Conservation (phyloP, 2,329 filamentous ascomycete genomes). For the Ceratocystis papillata region DNA sequence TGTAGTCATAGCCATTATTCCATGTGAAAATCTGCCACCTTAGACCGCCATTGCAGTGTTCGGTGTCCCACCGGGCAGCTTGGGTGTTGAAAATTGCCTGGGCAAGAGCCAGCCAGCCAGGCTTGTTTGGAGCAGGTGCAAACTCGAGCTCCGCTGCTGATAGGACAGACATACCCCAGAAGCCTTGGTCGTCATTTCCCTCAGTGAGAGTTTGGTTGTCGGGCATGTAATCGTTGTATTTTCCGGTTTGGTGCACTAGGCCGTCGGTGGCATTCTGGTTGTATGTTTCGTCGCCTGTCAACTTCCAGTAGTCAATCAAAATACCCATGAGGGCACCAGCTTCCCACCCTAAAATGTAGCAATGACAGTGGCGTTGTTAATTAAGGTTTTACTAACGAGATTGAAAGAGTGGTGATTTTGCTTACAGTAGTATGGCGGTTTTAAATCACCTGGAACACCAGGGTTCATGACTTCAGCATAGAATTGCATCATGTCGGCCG, state of each 20-base stretch:
- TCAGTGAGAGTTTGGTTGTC: conserved; percentile 56
- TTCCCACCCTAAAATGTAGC: conserved; percentile 51
- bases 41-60: conserved; percentile 61
- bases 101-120: conserved; percentile 60
- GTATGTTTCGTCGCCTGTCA: conserved; percentile 62
- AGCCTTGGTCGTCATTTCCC: conserved; percentile 66
- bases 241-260: conserved; percentile 63
- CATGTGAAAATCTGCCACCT: conserved; percentile 78
- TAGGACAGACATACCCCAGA: conserved; percentile 63
- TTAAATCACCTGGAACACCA: conserved; percentile 30
- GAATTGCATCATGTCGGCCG: conserved; percentile 39
- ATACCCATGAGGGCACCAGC: conserved; percentile 60
- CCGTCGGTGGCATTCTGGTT: conserved; percentile 57
- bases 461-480: conserved; percentile 28
- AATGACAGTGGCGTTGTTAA: conserved; percentile 30
- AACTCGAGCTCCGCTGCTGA: conserved; percentile 60
- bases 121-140: conserved; percentile 45
- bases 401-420: not conserved
- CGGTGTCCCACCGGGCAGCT: conserved; percentile 58
- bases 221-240: conserved; percentile 67
- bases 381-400: not conserved
- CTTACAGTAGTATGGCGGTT: conserved; percentile 23
- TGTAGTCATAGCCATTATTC: conserved; percentile 74
- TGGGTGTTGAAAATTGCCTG: conserved; percentile 76
- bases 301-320: conserved; percentile 75